Base-by-base conservation (phyloP, 2,329 filamentous ascomycete genomes). In the Diaporthe australafricana region DNA sequence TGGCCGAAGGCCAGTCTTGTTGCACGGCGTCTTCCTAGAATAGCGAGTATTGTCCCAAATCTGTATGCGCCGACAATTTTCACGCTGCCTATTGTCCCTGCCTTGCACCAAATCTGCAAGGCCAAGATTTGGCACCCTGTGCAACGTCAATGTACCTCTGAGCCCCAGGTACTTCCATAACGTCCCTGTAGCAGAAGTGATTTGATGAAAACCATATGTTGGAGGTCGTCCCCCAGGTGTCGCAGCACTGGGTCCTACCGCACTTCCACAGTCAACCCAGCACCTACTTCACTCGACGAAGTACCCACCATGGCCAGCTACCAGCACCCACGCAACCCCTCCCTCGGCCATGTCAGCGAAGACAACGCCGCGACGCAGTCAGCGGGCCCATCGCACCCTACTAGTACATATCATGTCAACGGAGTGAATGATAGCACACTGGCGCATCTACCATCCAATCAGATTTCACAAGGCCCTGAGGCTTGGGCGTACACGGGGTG, bases 91-190 rank as follows among this genome's bases (percentile, higher is more conserved):
- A n/a, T n/a, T n/a, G 32, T 35, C 32, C 5, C 32, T 35, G 9
- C 9, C 5, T 35, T 35, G 32, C 20, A 16, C 30, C 17, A 1
- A 16, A 38, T 7, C 16, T 57, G 35, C 55, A 40, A 9, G 5
- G 55, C 35, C 35, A 57, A 42, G 35, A 40, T 17, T 40, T 57
- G 35, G 8, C 55, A 57, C 55, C 55, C 55, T 57, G n/a, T 27
- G n/a, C 9, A 14, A 42, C 35, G 7, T 57, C 6, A 20, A 25
- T 40, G 55, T 57, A 57, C 35, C 22, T 20, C 22, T 17, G 16
- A 27, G 55, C 55, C n/a, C 17, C n/a, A 40, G 7, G 12, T 57
- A 57, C 55, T 40, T 42, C n/a, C 35, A 40, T 30, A 6, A 3
- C 3, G 35, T 7, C 35, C 17, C 8, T 40, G 32, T n/a, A 57